A percentile compares a stretch with the other conserved stretches of the same genome.
Evolutionary conservation across 2,329 filamentous ascomycete genomes (phyloP).

Genomic region (Neoarthrinium moseri): DNA sequence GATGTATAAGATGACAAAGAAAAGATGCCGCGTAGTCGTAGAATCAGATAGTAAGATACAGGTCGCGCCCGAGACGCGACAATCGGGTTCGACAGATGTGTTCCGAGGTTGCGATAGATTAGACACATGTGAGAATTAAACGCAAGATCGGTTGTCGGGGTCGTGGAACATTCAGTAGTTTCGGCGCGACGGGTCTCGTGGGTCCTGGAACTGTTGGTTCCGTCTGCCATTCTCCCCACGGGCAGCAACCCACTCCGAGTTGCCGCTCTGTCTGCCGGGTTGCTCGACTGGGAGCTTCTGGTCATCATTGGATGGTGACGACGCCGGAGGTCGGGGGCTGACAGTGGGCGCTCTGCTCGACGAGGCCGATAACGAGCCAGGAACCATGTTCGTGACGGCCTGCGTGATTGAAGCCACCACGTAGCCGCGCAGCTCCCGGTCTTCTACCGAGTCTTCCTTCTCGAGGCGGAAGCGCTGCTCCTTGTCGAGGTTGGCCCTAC

Average conservation of each 20-base stretch:
- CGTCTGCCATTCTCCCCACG: conserved; percentile 41
- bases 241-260: conserved; percentile 50
- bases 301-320: conserved; percentile 42
- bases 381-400: conserved; percentile 67
- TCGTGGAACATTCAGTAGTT: not conserved
- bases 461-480: conserved; percentile 79
- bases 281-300: conserved; percentile 62
- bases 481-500: conserved; percentile 81
- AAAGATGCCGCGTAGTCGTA: not conserved
- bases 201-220: conserved; percentile 38
- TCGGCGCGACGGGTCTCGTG: conserved; percentile 43
- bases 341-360: conserved; percentile 25
- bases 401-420: conserved; percentile 73
- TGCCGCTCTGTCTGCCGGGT: conserved; percentile 50
- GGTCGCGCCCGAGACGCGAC: not conserved
- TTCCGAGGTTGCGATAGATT: conserved; percentile 1
- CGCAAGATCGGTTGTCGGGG: not conserved
- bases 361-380: conserved; percentile 33
- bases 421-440: conserved; percentile 71
- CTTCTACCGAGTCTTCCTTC: conserved; percentile 76
- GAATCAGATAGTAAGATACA: conserved; percentile 5
- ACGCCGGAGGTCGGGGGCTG: conserved; percentile 13
- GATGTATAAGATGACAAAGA: conserved; percentile 2
- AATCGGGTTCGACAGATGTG: not conserved
- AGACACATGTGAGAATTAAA: conserved; percentile 10